Evolutionary conservation across 2,329 filamentous ascomycete species (phyloP).

Genomic region (Aureobasidium sp.): DNA sequence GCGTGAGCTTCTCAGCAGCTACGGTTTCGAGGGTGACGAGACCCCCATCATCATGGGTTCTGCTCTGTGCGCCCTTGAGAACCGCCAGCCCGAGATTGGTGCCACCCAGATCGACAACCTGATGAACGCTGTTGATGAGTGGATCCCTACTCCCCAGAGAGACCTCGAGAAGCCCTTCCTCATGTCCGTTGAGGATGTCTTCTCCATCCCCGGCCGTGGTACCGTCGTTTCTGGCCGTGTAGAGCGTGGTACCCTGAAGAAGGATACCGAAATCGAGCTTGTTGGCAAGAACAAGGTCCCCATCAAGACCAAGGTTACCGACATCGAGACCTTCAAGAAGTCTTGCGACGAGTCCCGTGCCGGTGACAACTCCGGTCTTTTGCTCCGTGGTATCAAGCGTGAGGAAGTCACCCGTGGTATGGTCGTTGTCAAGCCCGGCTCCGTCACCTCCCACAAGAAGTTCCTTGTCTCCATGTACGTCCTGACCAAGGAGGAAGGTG

Average conservation of each 20-base stretch:
- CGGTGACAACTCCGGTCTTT: constrained; percentile 95
- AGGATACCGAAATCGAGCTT: constrained; percentile 88
- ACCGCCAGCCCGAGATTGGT: constrained; percentile 80
- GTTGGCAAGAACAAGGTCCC: constrained; percentile 73
- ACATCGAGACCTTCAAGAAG: constrained; percentile 99
- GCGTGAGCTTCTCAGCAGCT: constrained; percentile 86
- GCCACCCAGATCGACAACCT: constrained; percentile 83
- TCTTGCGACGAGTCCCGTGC: constrained; percentile 93
- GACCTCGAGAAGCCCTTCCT: constrained; percentile 98
- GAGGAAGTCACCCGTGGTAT: constrained; percentile 94
- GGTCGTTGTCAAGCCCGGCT: constrained; percentile 79
- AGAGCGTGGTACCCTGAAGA: constrained; percentile 90
- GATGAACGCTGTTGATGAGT: constrained; percentile 78
- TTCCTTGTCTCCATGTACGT: constrained; percentile 97
- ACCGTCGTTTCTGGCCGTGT: constrained; percentile 96
- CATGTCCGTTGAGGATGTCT: constrained; percentile 80
- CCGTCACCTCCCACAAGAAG: constrained; percentile 77
- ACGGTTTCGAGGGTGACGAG: constrained; percentile 96
- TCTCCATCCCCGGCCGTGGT: constrained; percentile 66
- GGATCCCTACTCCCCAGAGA: constrained; percentile 93
- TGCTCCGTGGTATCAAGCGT: constrained; percentile 90
- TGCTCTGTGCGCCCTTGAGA: constrained; percentile 87
- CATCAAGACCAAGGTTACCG: constrained; percentile 98
- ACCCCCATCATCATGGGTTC: constrained; percentile 97
- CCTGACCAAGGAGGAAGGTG: constrained; percentile 94